These are phyloP conservation scores for Fusarium transvaalense DNA, from an alignment of 2,329 filamentous ascomycete species.

Conservation along the genomic window DNA sequence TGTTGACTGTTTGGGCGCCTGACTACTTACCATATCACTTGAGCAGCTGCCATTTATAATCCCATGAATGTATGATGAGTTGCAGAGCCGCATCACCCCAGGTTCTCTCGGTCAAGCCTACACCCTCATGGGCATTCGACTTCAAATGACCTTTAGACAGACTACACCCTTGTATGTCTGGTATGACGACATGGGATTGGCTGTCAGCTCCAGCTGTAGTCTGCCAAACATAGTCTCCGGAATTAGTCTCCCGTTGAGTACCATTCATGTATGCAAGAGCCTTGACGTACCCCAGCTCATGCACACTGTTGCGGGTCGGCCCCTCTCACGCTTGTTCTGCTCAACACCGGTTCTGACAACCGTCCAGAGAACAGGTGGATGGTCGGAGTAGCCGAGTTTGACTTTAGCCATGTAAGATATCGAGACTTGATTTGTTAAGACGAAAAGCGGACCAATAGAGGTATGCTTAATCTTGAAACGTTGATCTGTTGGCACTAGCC, in stretches of 20 bases:
- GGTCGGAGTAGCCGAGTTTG: not conserved
- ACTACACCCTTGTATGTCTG: constrained; percentile 11
- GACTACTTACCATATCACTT: not conserved
- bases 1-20: not conserved
- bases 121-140: constrained; percentile 9
- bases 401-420: constrained; percentile 15
- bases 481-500: constrained; percentile 41
- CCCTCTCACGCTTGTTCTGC: constrained; percentile 24
- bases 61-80: not conserved
- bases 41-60: constrained; percentile 36
- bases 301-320: constrained; percentile 23
- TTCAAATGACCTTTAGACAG: not conserved
- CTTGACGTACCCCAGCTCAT: constrained; percentile 27
- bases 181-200: constrained; percentile 37
- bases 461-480: constrained; percentile 9
- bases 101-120: constrained; percentile 42
- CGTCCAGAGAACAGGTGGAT: constrained; percentile 4
- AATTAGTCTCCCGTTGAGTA: constrained; percentile 13
- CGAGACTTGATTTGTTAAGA: constrained; percentile 10
- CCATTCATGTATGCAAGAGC: constrained; percentile 9
- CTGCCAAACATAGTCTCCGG: not conserved
- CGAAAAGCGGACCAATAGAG: constrained; percentile 29
- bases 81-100: constrained; percentile 42
- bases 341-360: constrained; percentile 25
- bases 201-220: constrained; percentile 29